Conservation (phyloP, 2,329 filamentous ascomycete species). For the Tolypocladium tropicale region DNA sequence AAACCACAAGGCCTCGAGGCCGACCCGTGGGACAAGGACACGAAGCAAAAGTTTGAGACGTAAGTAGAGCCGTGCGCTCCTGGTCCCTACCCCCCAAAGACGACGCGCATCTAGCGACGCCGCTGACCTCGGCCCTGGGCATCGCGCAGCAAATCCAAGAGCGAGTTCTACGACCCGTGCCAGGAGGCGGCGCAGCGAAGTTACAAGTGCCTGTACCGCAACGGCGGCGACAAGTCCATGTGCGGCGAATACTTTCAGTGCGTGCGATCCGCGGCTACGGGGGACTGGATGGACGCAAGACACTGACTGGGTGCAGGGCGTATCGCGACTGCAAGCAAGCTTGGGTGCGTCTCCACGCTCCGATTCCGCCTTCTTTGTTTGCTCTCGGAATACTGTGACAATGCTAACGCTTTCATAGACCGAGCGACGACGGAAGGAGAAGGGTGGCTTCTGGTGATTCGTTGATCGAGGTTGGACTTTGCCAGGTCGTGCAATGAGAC, state of each 20-base stretch:
- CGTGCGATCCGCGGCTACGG: slow-evolving; percentile 23
- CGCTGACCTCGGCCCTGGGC: not conserved
- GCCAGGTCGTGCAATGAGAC: not conserved
- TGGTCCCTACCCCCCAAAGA: not conserved
- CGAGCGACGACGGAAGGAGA: slow-evolving; percentile 11
- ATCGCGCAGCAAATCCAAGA: slow-evolving; percentile 66
- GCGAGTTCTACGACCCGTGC: slow-evolving; percentile 90
- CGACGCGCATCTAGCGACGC: not conserved
- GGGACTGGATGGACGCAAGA: no score
- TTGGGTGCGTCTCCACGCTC: slow-evolving; percentile 53
- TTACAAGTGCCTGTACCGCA: slow-evolving; percentile 79
- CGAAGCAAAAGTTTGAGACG: slow-evolving; percentile 55
- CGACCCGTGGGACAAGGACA: slow-evolving; percentile 46
- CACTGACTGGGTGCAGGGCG: slow-evolving; percentile 45
- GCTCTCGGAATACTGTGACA: not conserved
- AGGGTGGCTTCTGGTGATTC: slow-evolving; percentile 8
- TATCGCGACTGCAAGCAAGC: slow-evolving; percentile 92
- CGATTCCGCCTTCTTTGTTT: not conserved
- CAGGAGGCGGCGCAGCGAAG: slow-evolving; percentile 83
- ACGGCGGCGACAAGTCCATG: slow-evolving; percentile 78
- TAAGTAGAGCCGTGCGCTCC: slow-evolving; percentile 26
- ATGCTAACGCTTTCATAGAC: slow-evolving; percentile 4
- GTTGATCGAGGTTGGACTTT: not conserved
- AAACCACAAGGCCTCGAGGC: slow-evolving; percentile 9
- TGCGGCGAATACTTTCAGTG: slow-evolving; percentile 95